Evolutionary conservation across 305 asterid species (phyloP).

Genomic region (Fraxinus floribunda): DNA sequence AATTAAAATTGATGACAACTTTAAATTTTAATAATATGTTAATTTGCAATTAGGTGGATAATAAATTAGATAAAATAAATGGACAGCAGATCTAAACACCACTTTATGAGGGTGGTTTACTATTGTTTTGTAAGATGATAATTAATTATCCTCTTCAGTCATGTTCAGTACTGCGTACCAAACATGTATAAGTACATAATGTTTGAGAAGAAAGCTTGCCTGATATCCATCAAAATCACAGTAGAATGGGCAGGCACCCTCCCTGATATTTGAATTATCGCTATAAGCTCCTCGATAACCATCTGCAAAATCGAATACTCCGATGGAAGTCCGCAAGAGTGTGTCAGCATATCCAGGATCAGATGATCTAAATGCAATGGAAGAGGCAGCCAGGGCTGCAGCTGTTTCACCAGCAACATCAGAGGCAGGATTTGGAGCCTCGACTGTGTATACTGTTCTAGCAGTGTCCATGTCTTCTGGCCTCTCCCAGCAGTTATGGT

Average conservation of each 20-base stretch:
- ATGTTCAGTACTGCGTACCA: neutral
- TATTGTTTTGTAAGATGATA: neutral
- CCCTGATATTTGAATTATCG: constrained; percentile 64
- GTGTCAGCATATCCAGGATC: constrained; percentile 82
- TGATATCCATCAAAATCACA: constrained; percentile 96
- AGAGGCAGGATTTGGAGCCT: constrained; percentile 89
- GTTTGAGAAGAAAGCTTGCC: constrained; percentile 34
- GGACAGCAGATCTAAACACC: too few species aligned
- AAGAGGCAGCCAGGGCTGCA: constrained; percentile 48
- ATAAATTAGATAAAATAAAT: too few species aligned
- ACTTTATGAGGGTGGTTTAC: too few species aligned
- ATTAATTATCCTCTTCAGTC: neutral
- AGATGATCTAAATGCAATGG: constrained; percentile 59
- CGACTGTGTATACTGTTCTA: constrained; percentile 74
- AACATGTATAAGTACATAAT: neutral
- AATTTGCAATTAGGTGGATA: too few species aligned
- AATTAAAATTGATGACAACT: too few species aligned
- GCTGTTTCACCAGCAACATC: constrained; percentile 96
- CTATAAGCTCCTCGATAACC: constrained; percentile 85
- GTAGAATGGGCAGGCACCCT: constrained; percentile 82
- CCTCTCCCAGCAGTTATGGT: constrained; percentile 95
- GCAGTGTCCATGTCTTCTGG: constrained; percentile 98
- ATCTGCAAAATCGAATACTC: constrained; percentile 76
- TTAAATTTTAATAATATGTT: too few species aligned
- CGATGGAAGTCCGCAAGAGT: constrained; percentile 51